Evolutionary conservation across 345 rosid genomes (phyloP), one percentile per base, ranked within the genome.

Genomic region (Mangifera indica): DNA sequence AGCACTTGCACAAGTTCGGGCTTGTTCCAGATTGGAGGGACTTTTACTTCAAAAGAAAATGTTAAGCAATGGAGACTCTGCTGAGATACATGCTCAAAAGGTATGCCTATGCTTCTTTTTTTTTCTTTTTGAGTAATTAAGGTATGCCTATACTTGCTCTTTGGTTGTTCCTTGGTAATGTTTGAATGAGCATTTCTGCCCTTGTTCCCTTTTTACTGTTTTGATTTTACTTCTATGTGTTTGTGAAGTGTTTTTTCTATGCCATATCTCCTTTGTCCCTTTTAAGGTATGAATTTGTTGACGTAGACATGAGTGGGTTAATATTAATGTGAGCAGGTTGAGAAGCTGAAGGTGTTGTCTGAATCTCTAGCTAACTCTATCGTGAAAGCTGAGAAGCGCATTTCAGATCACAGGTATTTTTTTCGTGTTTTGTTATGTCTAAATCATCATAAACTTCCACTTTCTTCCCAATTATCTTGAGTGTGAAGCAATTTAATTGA

Each of bases 71-170:
- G 98, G 98, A 61, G 99, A 94, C 73, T 87, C 98, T 71, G 83
- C 88, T 24, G 98, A 94, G 81, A 60, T 89, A 78, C 99, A 89
- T 90, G 95, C 97, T 69, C 98, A 87, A 79, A 92, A 92, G 92
- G 99, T 94, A 71, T 70, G 66, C 40, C n/a, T 58, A 15, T 46
- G 24, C n/a, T n/a, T n/a, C n/a, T n/a, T n/a, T n/a, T n/a, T n/a
- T n/a, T n/a, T n/a, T n/a, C n/a, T n/a, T n/a, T n/a, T n/a, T n/a
- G n/a, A n/a, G n/a, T n/a, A n/a, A n/a, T n/a, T n/a, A n/a, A n/a
- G n/a, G n/a, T n/a, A n/a, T n/a, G n/a, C n/a, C n/a, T n/a, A n/a
- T n/a, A n/a, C 46, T 44, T 55, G 22, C 45, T 55, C 55, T 48
- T 63, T 60, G 15, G 54, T 68, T 72, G 61, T 55, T 29, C 59